Conservation (phyloP, 257 asterid species). For the Misopates orontium region DNA sequence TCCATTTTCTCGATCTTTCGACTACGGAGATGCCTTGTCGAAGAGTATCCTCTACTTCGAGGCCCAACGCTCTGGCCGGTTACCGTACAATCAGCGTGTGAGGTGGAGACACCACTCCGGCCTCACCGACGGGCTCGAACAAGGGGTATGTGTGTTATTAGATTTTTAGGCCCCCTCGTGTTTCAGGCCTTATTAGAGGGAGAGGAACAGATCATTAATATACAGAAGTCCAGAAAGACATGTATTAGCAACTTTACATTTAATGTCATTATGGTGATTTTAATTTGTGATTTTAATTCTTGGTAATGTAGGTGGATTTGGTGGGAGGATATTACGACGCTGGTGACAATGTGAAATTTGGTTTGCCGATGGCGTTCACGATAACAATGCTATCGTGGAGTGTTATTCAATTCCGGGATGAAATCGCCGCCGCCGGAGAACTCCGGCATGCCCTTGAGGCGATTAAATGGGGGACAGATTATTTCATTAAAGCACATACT, state of each 20-base stretch:
- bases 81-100: constrained; percentile 78
- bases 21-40: constrained; percentile 72
- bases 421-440: constrained; percentile 60
- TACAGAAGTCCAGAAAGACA: too few relatives aligned
- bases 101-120: constrained; percentile 94
- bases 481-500: constrained; percentile 85
- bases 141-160: constrained; percentile 86
- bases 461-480: constrained; percentile 93
- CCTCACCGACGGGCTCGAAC: constrained; percentile 88
- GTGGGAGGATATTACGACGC: constrained; percentile 97
- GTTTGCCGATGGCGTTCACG: constrained; percentile 89
- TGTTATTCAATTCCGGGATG: constrained; percentile 50
- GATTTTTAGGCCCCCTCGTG: too few relatives aligned
- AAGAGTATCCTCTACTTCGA: constrained; percentile 90
- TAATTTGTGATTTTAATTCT: too few relatives aligned
- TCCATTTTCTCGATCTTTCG: constrained; percentile 35
- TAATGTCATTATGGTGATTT: too few relatives aligned
- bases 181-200: too few relatives aligned
- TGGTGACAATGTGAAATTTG: constrained; percentile 85
- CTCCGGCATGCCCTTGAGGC: constrained; percentile 73
- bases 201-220: too few relatives aligned
- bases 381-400: constrained; percentile 82
- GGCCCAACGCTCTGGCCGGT: constrained; percentile 92
- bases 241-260: too few relatives aligned
- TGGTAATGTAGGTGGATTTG: constrained; percentile 63